A percentile compares a stretch with the other conserved stretches of the same genome.
Evolutionary conservation across 192 early-diverging fungal genomes (phyloP).

Genomic region (Pecoramyces ruminantium): DNA sequence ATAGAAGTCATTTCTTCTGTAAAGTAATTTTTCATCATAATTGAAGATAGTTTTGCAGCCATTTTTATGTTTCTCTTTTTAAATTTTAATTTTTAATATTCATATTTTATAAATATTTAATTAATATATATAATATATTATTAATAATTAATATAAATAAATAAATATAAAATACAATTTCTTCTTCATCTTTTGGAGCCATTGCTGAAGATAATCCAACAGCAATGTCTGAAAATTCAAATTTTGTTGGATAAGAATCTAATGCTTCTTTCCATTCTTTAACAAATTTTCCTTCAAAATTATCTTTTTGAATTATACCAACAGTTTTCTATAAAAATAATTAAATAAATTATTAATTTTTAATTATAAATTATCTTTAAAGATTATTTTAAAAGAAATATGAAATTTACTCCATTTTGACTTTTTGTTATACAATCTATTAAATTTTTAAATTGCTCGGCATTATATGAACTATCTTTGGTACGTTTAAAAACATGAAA

Average conservation of each 20-base stretch:
- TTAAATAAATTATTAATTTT: too few relatives aligned
- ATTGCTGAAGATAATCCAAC: slow-evolving; percentile 49
- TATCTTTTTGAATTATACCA: slow-evolving; percentile 67
- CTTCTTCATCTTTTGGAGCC: slow-evolving; percentile 82
- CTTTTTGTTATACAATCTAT: slow-evolving; percentile 10
- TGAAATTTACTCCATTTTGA: neutral
- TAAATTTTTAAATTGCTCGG: slow-evolving; percentile 34
- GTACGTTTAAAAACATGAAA: slow-evolving; percentile 57
- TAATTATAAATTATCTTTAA: too few relatives aligned
- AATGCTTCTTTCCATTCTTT: slow-evolving; percentile 50
- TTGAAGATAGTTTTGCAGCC: slow-evolving; percentile 54
- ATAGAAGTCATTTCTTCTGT: slow-evolving; percentile 66
- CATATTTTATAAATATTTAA: too few relatives aligned
- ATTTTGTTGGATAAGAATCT: slow-evolving; percentile 11
- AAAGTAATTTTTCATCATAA: slow-evolving; percentile 73
- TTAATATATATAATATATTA: slow-evolving; percentile 1
- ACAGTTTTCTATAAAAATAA: slow-evolving; percentile 24
- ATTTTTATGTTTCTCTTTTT: slow-evolving; percentile 44
- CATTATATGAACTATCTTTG: slow-evolving; percentile 62
- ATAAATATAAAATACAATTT: slow-evolving; percentile 32
- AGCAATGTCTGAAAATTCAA: slow-evolving; percentile 59
- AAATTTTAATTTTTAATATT: too few relatives aligned
- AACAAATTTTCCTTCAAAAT: slow-evolving; percentile 51
- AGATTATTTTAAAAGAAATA: too few relatives aligned
- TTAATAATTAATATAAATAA: neutral